Conservation (phyloP, 208 protist genomes). For the Vickermania spadyakhi region DNA sequence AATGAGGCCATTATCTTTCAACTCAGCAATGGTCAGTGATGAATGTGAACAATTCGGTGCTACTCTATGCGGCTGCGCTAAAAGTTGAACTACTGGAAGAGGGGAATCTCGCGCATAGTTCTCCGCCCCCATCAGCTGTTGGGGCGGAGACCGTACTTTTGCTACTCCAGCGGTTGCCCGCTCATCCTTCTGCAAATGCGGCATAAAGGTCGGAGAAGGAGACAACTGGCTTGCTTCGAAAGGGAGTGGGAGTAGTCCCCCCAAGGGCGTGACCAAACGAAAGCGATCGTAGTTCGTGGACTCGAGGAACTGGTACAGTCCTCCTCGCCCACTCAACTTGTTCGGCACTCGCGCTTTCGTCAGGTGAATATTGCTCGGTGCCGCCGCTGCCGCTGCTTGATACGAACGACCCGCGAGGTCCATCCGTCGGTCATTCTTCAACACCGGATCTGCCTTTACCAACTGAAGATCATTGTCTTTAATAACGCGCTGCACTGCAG, state of each 20-base stretch:
- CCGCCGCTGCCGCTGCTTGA: constrained; percentile 3
- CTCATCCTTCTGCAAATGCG: constrained; percentile 48
- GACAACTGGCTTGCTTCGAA: constrained; percentile 28
- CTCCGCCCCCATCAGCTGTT: no score
- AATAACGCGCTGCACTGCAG: constrained; percentile 52
- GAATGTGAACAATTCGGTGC: neutral
- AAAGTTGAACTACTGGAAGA: neutral
- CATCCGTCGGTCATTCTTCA: constrained; percentile 14
- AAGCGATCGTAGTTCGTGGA: constrained; percentile 70
- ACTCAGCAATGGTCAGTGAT: constrained; percentile 16
- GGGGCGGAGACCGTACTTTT: no score
- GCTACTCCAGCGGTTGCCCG: no score
- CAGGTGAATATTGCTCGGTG: constrained; percentile 4
- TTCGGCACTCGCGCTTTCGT: constrained; percentile 11
- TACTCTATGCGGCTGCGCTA: neutral
- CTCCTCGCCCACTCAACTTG: constrained; percentile 13
- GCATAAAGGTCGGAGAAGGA: constrained; percentile 38
- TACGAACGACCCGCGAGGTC: constrained; percentile 22
- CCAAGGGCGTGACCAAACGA: constrained; percentile 43
- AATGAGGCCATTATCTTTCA: constrained; percentile 58
- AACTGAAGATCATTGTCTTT: constrained; percentile 70
- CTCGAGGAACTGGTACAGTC: constrained; percentile 33
- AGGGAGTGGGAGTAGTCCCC: constrained; percentile 48
- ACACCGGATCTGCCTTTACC: constrained; percentile 31
- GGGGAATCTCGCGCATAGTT: no score